Percentiles rank a stretch among this genome's conserved stretches.
phyloP scores from a whole-genome alignment of 306 rosid species.

The Adenanthera pavonina region DNA sequence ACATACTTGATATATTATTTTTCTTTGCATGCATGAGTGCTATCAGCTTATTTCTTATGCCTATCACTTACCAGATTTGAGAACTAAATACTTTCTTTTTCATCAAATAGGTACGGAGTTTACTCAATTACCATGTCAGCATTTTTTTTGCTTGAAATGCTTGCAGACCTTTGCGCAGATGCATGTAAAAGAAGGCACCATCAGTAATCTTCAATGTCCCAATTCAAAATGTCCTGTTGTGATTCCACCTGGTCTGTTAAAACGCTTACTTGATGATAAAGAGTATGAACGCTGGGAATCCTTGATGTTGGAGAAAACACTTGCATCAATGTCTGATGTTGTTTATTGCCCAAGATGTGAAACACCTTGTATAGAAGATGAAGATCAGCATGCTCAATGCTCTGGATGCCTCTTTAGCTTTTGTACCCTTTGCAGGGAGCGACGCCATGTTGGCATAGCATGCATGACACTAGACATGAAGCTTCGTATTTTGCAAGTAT shows the following conservation, averaged over 20 bases:
- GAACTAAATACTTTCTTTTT: conserved; percentile 24
- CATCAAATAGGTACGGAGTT: conserved; percentile 65
- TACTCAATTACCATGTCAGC: conserved; percentile 73
- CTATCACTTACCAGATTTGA: conserved; percentile 26
- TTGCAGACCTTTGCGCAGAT: conserved; percentile 74
- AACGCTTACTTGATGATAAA: conserved; percentile 64
- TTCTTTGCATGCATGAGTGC: conserved; percentile 19
- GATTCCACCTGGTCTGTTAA: conserved; percentile 79
- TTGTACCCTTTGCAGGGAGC: conserved; percentile 84
- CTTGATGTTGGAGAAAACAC: conserved; percentile 67
- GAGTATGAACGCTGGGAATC: conserved; percentile 92
- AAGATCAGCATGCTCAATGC: conserved; percentile 87
- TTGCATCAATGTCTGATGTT: conserved; percentile 84
- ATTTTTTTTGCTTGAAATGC: conserved; percentile 87
- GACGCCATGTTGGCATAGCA: conserved; percentile 81
- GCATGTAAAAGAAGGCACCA: conserved; percentile 86
- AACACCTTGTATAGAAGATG: conserved; percentile 88
- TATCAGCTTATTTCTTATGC: conserved; percentile 35
- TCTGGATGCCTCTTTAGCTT: conserved; percentile 80
- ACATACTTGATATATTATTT: not conserved
- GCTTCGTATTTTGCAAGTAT: conserved; percentile 75
- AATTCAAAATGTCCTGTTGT: conserved; percentile 66
- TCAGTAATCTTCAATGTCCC: conserved; percentile 75
- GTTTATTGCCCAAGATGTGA: conserved; percentile 87
- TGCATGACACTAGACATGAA: conserved; percentile 81